Percentiles rank a stretch among this genome's conserved stretches.
phyloP scores from a whole-genome alignment of 257 asterid species.

The Solanum habrochaites region DNA sequence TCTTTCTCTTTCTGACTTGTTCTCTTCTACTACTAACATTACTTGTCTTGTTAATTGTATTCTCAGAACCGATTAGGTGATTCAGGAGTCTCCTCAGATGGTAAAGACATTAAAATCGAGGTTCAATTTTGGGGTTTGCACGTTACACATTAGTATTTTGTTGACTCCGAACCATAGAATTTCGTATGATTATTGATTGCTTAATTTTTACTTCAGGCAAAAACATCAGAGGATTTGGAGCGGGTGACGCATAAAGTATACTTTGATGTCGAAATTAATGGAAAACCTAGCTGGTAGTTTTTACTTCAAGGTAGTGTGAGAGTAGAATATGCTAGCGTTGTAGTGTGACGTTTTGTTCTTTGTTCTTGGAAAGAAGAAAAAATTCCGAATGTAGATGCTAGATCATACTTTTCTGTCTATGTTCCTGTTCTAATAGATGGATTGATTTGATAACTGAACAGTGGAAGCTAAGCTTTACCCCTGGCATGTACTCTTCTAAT shows the following conservation, averaged over 20 bases:
- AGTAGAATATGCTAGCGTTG: too few species aligned
- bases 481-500: not conserved
- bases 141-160: not conserved
- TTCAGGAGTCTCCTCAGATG: slow-evolving; percentile 25
- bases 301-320: too few species aligned
- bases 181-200: not conserved
- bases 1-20: not conserved
- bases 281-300: slow-evolving; percentile 44
- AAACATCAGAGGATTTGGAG: slow-evolving; percentile 26
- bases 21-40: not conserved
- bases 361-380: not conserved
- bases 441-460: not conserved
- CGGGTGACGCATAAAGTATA: slow-evolving; percentile 63
- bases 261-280: slow-evolving; percentile 71
- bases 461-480: not conserved
- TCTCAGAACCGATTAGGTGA: slow-evolving; percentile 59
- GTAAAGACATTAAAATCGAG: slow-evolving; percentile 22
- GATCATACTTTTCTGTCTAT: not conserved
- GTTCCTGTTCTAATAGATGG: not conserved
- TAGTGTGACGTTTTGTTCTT: not conserved
- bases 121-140: slow-evolving; percentile 3
- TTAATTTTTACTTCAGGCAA: slow-evolving; percentile 15
- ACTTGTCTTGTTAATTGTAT: not conserved
- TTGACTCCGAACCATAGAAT: not conserved
- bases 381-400: not conserved